Evolutionary conservation across 129 eudicot species (phyloP).

Genomic region (Artemisia tridentata): DNA sequence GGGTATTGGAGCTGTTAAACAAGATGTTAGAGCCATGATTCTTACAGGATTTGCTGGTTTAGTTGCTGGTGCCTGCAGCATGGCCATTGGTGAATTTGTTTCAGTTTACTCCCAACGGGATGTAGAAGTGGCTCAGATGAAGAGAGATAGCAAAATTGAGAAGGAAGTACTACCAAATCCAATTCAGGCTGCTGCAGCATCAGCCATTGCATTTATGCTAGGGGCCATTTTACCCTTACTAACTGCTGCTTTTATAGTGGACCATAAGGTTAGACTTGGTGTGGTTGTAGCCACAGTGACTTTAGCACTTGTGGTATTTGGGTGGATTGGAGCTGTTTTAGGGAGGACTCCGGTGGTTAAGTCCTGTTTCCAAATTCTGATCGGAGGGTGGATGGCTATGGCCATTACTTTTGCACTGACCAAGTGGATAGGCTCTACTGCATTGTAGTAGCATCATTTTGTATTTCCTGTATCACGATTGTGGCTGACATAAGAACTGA

Average conservation of each 20-base stretch:
- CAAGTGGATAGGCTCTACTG: slow-evolving; percentile 35
- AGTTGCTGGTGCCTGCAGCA: slow-evolving; percentile 45
- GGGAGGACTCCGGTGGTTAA: slow-evolving; percentile 33
- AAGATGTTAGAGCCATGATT: slow-evolving; percentile 42
- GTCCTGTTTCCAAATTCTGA: slow-evolving; percentile 25
- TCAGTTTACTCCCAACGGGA: slow-evolving; percentile 40
- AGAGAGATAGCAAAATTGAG: slow-evolving; percentile 21
- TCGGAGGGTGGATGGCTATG: slow-evolving; percentile 45
- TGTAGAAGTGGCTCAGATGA: slow-evolving; percentile 37
- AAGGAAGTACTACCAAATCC: slow-evolving; percentile 34
- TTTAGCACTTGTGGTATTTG: slow-evolving; percentile 32
- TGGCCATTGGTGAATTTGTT: slow-evolving; percentile 41
- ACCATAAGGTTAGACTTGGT: slow-evolving; percentile 29
- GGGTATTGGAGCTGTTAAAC: slow-evolving; percentile 42
- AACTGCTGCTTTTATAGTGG: slow-evolving; percentile 34
- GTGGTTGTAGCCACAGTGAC: slow-evolving; percentile 36
- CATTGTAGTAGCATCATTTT: slow-evolving; percentile 15
- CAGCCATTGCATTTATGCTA: slow-evolving; percentile 39
- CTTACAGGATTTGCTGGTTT: slow-evolving; percentile 39
- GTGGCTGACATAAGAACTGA: too few relatives aligned
- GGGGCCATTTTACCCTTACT: slow-evolving; percentile 39
- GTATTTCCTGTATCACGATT: neutral
- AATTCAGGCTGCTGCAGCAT: slow-evolving; percentile 38
- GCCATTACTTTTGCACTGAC: slow-evolving; percentile 36
- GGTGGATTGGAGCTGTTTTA: slow-evolving; percentile 33